phyloP scores from a whole-genome alignment of 148 eudicot genomes.

The Vaccinium corymbosum region DNA sequence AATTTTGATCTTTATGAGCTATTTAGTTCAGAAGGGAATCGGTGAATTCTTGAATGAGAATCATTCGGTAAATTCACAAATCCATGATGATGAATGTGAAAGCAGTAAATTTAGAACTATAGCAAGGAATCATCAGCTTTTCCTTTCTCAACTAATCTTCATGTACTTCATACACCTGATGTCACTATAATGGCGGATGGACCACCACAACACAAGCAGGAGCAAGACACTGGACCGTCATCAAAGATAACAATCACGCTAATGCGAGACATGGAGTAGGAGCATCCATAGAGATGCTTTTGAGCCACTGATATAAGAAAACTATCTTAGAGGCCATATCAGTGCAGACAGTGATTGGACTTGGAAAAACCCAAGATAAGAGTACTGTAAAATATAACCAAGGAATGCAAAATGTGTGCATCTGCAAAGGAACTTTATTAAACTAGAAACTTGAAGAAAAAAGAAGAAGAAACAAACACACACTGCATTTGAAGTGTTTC shows the following conservation, averaged over 20 bases:
- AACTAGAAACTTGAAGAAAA: neutral
- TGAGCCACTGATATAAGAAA: neutral
- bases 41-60: neutral
- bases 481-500: neutral
- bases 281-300: neutral
- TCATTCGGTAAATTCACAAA: neutral
- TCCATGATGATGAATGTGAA: neutral
- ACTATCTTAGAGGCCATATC: constrained; percentile 8
- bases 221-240: neutral
- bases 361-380: neutral
- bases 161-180: neutral
- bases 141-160: neutral
- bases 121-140: neutral
- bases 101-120: neutral
- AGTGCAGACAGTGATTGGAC: neutral
- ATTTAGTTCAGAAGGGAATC: neutral
- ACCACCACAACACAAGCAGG: constrained; percentile 1
- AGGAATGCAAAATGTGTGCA: neutral
- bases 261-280: neutral
- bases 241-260: neutral
- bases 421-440: neutral
- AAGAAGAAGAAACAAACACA: neutral
- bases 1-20: neutral
- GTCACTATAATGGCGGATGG: neutral
- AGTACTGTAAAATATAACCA: neutral